phyloP scores from a whole-genome alignment of 139 green algal species.

The Tetradesmus obliquus region DNA sequence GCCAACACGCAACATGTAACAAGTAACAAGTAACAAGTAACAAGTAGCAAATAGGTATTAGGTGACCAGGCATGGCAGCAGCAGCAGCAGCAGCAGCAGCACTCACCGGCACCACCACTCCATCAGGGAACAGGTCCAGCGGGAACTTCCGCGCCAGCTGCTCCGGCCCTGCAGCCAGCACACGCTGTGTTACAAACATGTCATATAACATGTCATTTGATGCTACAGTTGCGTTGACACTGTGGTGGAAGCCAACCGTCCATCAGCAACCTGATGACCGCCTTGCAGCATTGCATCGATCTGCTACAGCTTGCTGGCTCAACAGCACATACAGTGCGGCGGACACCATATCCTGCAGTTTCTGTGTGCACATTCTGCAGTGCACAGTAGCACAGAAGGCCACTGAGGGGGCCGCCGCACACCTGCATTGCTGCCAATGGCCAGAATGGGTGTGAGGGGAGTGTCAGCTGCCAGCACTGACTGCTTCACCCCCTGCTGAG shows the following conservation, averaged over 20 bases:
- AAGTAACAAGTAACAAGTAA: no score
- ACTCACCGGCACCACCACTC: conserved; percentile 60
- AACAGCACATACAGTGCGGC: background rate
- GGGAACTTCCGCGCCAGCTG: conserved; percentile 75
- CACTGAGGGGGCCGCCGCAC: background rate
- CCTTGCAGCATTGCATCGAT: no score
- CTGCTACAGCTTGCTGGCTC: background rate
- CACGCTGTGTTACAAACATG: no score
- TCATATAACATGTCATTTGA: no score
- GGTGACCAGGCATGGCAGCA: background rate
- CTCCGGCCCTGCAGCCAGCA: conserved; percentile 31
- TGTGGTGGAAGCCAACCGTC: no score
- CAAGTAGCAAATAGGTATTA: no score
- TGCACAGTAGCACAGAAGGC: background rate
- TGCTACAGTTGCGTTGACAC: no score
- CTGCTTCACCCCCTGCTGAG: conserved; percentile 7
- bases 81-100: background rate
- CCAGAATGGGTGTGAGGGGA: conserved; percentile 64
- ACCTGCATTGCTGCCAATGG: conserved; percentile 78
- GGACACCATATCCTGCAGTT: background rate
- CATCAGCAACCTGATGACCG: no score
- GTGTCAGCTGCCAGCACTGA: conserved; percentile 6
- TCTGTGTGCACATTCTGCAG: no score
- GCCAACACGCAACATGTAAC: no score
- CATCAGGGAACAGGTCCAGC: conserved; percentile 50